Percentiles rank a stretch among this genome's conserved stretches.
These are phyloP conservation scores for Diddensiella caesifluorescens DNA, from an alignment of 805 yeast species.

Conservation along the genomic window DNA sequence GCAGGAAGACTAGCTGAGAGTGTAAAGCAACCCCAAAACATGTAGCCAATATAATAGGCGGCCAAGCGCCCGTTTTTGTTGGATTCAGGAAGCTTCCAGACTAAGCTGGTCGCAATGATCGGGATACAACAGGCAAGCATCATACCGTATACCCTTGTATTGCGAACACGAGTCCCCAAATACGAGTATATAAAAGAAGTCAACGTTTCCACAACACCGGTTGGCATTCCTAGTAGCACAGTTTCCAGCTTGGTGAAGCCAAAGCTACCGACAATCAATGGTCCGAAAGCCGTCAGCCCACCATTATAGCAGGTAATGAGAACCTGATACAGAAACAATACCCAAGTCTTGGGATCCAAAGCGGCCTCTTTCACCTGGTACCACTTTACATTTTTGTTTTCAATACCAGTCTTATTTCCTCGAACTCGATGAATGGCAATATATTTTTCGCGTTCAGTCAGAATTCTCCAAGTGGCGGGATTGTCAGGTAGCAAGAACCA, in stretches of 20 bases:
- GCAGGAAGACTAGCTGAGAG: conserved; percentile 35
- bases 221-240: conserved; percentile 45
- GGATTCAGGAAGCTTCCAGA: conserved; percentile 13
- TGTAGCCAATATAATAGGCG: conserved; percentile 3
- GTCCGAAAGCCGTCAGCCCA: conserved; percentile 42
- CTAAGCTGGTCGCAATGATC: conserved; percentile 10
- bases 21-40: conserved; percentile 9
- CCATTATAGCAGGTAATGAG: conserved; percentile 31
- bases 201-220: conserved; percentile 32
- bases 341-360: conserved; percentile 42
- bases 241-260: conserved; percentile 32
- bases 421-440: conserved; percentile 42
- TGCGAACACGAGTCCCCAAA: conserved; percentile 12
- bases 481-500: conserved; percentile 46
- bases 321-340: conserved; percentile 32
- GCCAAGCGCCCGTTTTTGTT: conserved; percentile 8
- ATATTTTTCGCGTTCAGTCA: conserved; percentile 45
- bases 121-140: conserved; percentile 11
- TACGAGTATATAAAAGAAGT: conserved; percentile 8
- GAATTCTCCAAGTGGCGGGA: conserved; percentile 47
- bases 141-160: conserved; percentile 10
- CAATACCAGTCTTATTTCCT: conserved; percentile 35
- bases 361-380: conserved; percentile 45
- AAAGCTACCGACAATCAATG: conserved; percentile 37
- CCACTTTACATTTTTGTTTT: conserved; percentile 44